Conservation (phyloP, 805 yeast species). For the Tetrapisispora iriomotensis region DNA sequence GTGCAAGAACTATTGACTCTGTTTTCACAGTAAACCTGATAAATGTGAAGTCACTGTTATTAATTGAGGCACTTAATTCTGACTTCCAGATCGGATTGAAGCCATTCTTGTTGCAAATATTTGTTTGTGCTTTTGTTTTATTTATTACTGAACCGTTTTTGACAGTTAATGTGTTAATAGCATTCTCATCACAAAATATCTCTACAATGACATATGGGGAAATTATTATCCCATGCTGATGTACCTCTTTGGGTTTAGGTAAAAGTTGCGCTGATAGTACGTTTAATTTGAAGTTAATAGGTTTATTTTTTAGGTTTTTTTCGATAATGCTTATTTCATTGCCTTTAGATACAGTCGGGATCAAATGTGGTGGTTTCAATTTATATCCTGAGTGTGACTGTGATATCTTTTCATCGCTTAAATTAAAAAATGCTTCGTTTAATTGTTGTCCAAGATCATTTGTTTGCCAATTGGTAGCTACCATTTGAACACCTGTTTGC, state of each 20-base stretch:
- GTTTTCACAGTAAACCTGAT: slow-evolving; percentile 43
- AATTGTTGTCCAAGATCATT: slow-evolving; percentile 83
- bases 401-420: slow-evolving; percentile 33
- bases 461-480: slow-evolving; percentile 95
- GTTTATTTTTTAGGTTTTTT: slow-evolving; percentile 8
- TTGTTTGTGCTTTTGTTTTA: slow-evolving; percentile 16
- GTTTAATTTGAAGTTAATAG: slow-evolving; percentile 29
- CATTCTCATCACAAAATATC: slow-evolving; percentile 13
- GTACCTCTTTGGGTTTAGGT: slow-evolving; percentile 41
- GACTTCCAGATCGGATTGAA: slow-evolving; percentile 81
- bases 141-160: slow-evolving; percentile 16
- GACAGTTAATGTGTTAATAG: slow-evolving; percentile 14
- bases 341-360: slow-evolving; percentile 21
- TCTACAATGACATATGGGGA: slow-evolving; percentile 22
- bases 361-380: slow-evolving; percentile 52
- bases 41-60: slow-evolving; percentile 41
- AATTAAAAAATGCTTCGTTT: slow-evolving; percentile 71
- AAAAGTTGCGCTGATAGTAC: slow-evolving; percentile 78
- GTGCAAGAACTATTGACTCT: slow-evolving; percentile 41
- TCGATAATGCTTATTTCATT: slow-evolving; percentile 20
- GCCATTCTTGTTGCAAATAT: slow-evolving; percentile 53
- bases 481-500: slow-evolving; percentile 86
- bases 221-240: slow-evolving; percentile 8
- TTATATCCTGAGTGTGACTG: slow-evolving; percentile 54
- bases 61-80: slow-evolving; percentile 34